Conservation (phyloP, 305 asterid genomes). For the Fraxinus baroniana region DNA sequence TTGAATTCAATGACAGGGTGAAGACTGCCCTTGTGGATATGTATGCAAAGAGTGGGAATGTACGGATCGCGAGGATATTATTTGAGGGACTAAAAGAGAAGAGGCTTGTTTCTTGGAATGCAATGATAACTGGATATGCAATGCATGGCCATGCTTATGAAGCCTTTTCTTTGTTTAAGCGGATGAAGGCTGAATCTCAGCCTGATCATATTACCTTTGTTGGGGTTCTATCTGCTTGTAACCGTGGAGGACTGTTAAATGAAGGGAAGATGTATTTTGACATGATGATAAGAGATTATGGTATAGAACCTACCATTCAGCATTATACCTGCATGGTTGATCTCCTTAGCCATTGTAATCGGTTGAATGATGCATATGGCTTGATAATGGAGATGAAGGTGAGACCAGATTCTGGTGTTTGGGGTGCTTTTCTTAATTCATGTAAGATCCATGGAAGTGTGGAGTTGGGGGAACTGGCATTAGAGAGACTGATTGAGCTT, state of each 20-base stretch:
- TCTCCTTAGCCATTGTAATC: conserved; percentile 59
- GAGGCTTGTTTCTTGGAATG: conserved; percentile 68
- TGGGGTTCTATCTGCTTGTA: conserved; percentile 67
- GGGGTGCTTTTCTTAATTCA: conserved; percentile 69
- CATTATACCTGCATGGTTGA: conserved; percentile 68
- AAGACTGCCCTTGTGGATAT: conserved; percentile 65
- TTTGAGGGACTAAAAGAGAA: conserved; percentile 47
- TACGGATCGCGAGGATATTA: conserved; percentile 43
- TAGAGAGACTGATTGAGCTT: conserved; percentile 47
- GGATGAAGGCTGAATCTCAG: conserved; percentile 35
- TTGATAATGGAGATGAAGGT: conserved; percentile 45
- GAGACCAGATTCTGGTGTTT: conserved; percentile 55
- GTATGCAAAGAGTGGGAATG: conserved; percentile 64
- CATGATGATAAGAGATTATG: conserved; percentile 41
- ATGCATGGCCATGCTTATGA: conserved; percentile 62
- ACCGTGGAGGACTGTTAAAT: conserved; percentile 49
- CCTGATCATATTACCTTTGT: conserved; percentile 68
- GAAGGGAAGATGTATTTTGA: conserved; percentile 46
- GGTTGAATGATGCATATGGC: conserved; percentile 49
- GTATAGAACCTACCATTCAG: conserved; percentile 51
- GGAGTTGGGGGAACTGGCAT: conserved; percentile 56
- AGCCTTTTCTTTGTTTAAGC: conserved; percentile 45
- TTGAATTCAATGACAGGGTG: conserved; percentile 46
- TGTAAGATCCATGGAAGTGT: conserved; percentile 57
- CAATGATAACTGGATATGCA: conserved; percentile 68